phyloP scores from a whole-genome alignment of 805 yeast species.

The Naumovozyma baii region DNA sequence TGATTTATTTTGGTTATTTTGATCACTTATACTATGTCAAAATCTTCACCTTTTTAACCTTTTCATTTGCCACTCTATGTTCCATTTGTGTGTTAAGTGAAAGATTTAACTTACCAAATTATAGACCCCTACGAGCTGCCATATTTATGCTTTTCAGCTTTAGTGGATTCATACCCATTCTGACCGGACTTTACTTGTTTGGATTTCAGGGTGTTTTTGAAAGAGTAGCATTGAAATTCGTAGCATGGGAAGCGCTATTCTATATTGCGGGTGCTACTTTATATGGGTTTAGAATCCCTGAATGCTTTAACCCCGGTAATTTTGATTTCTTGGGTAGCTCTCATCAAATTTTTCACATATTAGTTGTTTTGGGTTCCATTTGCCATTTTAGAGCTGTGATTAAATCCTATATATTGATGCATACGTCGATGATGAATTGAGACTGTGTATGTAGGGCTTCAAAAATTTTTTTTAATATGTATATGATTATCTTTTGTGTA shows the following conservation, averaged over 20 bases:
- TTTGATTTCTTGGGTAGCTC: conserved; percentile 69
- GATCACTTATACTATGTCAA: conserved; percentile 28
- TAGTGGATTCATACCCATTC: conserved; percentile 62
- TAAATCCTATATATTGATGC: conserved; percentile 40
- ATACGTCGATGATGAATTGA: conserved; percentile 12
- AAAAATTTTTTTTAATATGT: too few relatives aligned
- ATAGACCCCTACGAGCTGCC: conserved; percentile 64
- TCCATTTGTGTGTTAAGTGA: conserved; percentile 55
- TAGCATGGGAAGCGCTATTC: conserved; percentile 60
- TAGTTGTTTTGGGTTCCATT: conserved; percentile 67
- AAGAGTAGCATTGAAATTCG: conserved; percentile 50
- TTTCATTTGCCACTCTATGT: conserved; percentile 50
- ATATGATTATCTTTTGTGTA: too few relatives aligned
- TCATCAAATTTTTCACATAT: conserved; percentile 74
- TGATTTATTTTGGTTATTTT: conserved; percentile 38
- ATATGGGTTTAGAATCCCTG: conserved; percentile 77
- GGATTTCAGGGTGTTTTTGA: conserved; percentile 43
- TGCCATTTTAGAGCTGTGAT: conserved; percentile 65
- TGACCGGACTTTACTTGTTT: conserved; percentile 39
- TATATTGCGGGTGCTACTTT: conserved; percentile 71
- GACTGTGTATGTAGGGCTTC: too few relatives aligned
- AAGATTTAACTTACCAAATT: conserved; percentile 52
- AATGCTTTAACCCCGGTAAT: conserved; percentile 50
- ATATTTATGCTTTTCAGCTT: conserved; percentile 75
- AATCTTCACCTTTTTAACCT: conserved; percentile 34